Conservation (phyloP, 352 stramenopile species). For the Aphanomyces astaci region DNA sequence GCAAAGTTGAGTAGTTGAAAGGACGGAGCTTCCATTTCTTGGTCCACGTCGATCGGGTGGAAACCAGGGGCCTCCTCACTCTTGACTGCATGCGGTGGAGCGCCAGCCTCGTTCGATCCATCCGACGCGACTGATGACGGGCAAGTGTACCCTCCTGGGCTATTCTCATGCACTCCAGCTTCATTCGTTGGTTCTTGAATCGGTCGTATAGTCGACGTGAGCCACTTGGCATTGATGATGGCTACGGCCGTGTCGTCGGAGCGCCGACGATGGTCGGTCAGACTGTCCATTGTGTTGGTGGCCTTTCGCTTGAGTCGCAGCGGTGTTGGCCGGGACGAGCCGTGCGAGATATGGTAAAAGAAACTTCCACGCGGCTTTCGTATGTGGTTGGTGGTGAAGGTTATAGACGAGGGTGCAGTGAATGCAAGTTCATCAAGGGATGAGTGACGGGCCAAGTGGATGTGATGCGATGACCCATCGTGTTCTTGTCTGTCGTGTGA, state of each 20-base stretch:
- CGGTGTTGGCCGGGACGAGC: background rate
- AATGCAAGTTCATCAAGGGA: no score
- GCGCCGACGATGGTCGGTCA: no score
- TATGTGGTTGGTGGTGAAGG: no score
- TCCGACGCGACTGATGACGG: no score
- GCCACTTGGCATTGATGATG: background rate
- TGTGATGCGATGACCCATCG: no score
- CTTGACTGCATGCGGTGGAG: background rate
- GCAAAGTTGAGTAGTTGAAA: conserved; percentile 18
- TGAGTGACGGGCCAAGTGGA: no score
- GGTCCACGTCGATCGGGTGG: background rate
- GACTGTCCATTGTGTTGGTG: background rate
- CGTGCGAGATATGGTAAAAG: background rate
- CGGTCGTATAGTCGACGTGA: background rate
- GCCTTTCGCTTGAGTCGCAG: background rate
- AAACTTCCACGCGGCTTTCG: background rate
- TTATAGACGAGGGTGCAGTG: no score
- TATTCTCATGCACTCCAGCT: no score
- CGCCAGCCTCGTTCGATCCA: no score
- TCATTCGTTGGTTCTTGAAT: background rate
- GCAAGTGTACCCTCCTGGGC: no score
- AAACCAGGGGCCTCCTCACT: background rate
- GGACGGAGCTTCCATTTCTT: conserved; percentile 1
- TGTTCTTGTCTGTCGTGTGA: no score
- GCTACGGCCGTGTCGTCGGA: background rate